These are phyloP conservation scores for Daldinia caldariorum DNA, from an alignment of 495 filamentous ascomycete genomes.

Conservation along the genomic window DNA sequence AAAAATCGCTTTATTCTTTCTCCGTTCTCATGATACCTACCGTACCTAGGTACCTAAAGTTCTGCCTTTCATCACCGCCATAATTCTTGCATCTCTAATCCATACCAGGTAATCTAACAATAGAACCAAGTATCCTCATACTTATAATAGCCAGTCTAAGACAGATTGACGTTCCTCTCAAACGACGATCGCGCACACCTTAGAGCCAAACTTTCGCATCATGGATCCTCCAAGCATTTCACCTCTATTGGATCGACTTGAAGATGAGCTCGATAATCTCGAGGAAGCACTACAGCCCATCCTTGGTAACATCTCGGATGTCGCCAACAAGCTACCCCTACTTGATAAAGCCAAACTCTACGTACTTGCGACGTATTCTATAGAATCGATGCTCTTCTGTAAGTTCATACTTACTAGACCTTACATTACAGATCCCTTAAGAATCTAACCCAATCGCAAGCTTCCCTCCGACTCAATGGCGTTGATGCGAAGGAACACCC, in stretches of 20 bases:
- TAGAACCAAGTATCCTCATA: no score
- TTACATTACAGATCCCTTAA: no score
- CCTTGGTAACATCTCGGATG: constrained; percentile 67
- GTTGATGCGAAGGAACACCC: constrained; percentile 83
- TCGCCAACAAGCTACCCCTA: constrained; percentile 81
- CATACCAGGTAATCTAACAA: no score
- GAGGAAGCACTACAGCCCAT: constrained; percentile 77
- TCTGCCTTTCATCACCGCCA: constrained; percentile 39
- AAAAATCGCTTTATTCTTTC: constrained; percentile 15
- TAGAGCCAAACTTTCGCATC: neutral
- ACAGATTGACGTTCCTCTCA: neutral
- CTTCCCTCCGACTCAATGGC: constrained; percentile 81
- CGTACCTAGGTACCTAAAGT: no score
- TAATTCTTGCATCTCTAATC: constrained; percentile 32
- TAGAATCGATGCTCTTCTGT: constrained; percentile 95
- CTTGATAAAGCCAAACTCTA: constrained; percentile 95
- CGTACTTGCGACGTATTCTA: constrained; percentile 81
- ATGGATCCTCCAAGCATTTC: constrained; percentile 58
- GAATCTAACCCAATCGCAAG: constrained; percentile 58
- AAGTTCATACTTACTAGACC: constrained; percentile 40
- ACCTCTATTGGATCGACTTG: constrained; percentile 73
- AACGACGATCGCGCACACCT: neutral
- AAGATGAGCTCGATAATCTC: constrained; percentile 79
- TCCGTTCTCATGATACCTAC: constrained; percentile 16
- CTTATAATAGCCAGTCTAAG: neutral